Conservation (phyloP, 2,329 filamentous ascomycete species). For the Neofusicoccum ribis region DNA sequence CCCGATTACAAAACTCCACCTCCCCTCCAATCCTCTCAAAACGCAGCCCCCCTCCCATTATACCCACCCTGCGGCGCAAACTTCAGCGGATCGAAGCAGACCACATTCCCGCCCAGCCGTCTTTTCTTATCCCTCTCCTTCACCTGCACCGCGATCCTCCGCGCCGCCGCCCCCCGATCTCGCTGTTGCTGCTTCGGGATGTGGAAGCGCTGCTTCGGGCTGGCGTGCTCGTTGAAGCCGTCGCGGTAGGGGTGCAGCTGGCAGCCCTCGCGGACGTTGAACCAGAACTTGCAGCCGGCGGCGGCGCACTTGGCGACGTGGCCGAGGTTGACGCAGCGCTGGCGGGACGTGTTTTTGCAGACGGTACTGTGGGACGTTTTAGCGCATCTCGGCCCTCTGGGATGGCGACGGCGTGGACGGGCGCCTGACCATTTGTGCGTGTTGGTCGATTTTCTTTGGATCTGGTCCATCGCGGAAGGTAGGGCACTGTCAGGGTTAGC, state of each 20-base stretch:
- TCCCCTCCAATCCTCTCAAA: not conserved
- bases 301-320: not conserved
- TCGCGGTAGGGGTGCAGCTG: not conserved
- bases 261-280: not conserved
- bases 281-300: slow-evolving; percentile 1
- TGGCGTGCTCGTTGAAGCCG: not conserved
- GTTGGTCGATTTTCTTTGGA: not conserved
- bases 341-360: not conserved
- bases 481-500: not conserved
- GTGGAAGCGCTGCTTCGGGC: not conserved
- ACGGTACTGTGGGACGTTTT: not conserved
- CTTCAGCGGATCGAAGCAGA: not conserved
- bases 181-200: not conserved
- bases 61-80: not conserved
- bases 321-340: not conserved
- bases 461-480: not conserved
- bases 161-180: not conserved
- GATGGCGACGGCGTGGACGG: too few species aligned
- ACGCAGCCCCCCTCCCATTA: not conserved
- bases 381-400: too few species aligned
- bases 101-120: not conserved
- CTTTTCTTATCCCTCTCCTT: too few species aligned
- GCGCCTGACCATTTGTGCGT: not conserved
- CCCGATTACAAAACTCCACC: too few species aligned
- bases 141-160: too few species aligned